A percentile compares a stretch with the other conserved stretches of the same genome.
phyloP scores from a whole-genome alignment of 2,329 filamentous ascomycete species.

The Zymoseptoria tritici region DNA sequence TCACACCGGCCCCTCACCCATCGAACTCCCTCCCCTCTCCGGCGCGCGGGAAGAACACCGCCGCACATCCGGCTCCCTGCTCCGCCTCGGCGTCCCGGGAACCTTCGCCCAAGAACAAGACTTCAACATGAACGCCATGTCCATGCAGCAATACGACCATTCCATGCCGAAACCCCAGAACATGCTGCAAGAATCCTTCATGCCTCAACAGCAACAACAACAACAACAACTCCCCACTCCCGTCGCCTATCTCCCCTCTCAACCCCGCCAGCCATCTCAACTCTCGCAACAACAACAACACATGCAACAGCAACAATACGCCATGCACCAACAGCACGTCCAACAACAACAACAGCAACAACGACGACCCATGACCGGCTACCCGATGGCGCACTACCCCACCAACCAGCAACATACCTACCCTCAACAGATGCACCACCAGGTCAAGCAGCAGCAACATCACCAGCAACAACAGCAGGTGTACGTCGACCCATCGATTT shows the following conservation, averaged over 20 bases:
- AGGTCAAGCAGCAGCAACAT: conserved; percentile 4
- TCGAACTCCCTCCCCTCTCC: conserved; percentile 37
- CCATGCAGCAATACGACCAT: conserved; percentile 21
- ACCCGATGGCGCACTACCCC: conserved; percentile 12
- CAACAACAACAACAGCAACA: no score
- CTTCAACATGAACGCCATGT: conserved; percentile 25
- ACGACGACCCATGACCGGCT: conserved; percentile 11
- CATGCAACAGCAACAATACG: conserved; percentile 20
- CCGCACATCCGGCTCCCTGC: conserved; percentile 26
- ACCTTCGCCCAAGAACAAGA: conserved; percentile 27
- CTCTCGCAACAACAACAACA: conserved; percentile 10
- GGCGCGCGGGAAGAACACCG: conserved; percentile 25
- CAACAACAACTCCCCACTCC: conserved; percentile 20
- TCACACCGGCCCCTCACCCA: conserved; percentile 38
- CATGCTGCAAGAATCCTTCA: conserved; percentile 31
- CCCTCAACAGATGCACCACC: conserved; percentile 18
- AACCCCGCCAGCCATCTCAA: conserved; percentile 18
- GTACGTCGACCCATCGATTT: conserved; percentile 22
- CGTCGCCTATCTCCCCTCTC: conserved; percentile 20
- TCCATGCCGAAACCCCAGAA: conserved; percentile 24
- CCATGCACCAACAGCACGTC: conserved; percentile 17
- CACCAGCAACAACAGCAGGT: no score
- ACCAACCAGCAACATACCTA: conserved; percentile 5
- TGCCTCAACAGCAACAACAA: conserved; percentile 8
- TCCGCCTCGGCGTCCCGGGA: conserved; percentile 31